These are phyloP conservation scores for Fusarium sp. DNA, from an alignment of 2,329 filamentous ascomycete genomes.

Conservation along the genomic window DNA sequence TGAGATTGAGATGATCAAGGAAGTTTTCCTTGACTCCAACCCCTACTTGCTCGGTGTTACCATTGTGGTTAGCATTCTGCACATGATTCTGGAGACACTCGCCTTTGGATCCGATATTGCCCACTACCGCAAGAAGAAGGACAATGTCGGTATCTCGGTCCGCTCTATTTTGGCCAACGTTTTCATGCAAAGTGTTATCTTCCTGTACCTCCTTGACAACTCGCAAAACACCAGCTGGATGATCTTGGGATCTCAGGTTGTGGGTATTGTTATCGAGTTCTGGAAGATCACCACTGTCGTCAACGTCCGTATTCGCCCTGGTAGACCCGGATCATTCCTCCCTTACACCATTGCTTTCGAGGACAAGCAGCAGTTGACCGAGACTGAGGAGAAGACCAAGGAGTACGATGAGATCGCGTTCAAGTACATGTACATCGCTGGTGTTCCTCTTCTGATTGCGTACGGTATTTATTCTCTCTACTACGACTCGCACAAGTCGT, in stretches of 20 bases:
- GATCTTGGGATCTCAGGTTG: conserved; percentile 93
- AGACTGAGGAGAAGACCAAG: conserved; percentile 97
- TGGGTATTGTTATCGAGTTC: conserved; percentile 78
- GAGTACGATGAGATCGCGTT: conserved; percentile 99
- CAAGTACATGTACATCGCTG: conserved; percentile 94
- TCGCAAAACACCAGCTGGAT: conserved; percentile 99
- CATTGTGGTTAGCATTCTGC: conserved; percentile 85
- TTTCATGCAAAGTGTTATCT: conserved; percentile 96
- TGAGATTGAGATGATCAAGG: conserved; percentile 98
- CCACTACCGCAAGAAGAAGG: conserved; percentile 99
- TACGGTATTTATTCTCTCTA: conserved; percentile 93
- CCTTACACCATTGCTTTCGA: conserved; percentile 90
- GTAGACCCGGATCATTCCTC: conserved; percentile 77
- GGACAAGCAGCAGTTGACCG: conserved; percentile 95
- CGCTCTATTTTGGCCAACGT: conserved; percentile 97
- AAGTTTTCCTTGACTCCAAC: conserved; percentile 94
- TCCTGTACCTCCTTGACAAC: conserved; percentile 97
- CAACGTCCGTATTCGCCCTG: conserved; percentile 84
- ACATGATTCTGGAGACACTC: conserved; percentile 95
- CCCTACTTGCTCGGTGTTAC: conserved; percentile 91
- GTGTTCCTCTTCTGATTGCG: conserved; percentile 88
- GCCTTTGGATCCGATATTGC: conserved; percentile 98
- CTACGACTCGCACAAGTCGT: conserved; percentile 96
- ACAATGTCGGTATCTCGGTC: conserved; percentile 96
- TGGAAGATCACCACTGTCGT: conserved; percentile 99